A percentile compares a stretch with the other conserved stretches of the same genome.
These are phyloP conservation scores for Salix koriyanagi DNA, from an alignment of 345 rosid species.

Conservation along the genomic window DNA sequence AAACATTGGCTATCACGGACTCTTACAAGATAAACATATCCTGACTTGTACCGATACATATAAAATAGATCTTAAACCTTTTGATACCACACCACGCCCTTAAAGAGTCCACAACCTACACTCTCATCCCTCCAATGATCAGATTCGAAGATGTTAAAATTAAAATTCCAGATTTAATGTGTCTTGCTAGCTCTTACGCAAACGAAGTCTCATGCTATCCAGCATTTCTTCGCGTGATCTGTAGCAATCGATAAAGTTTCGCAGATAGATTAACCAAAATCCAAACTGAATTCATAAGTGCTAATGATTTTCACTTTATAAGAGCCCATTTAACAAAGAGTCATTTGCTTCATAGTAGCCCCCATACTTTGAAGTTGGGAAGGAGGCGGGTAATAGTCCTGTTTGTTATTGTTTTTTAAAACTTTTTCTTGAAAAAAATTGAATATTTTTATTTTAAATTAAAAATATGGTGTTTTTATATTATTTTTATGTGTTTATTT, in stretches of 20 bases:
- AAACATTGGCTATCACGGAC: fast-evolving
- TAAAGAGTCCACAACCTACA: neutral
- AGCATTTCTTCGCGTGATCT: neutral
- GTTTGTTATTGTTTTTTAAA: no score
- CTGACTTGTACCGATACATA: fast-evolving
- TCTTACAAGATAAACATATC: no score
- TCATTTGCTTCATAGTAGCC: neutral
- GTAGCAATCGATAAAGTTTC: neutral
- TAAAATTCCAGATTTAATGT: no score
- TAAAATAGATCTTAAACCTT: fast-evolving
- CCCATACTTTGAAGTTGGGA: neutral
- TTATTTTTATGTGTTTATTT: no score
- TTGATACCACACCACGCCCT: no score
- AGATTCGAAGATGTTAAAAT: neutral
- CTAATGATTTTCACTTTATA: neutral
- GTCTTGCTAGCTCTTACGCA: no score
- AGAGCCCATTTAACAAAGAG: neutral
- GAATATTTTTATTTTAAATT: no score
- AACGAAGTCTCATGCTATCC: neutral
- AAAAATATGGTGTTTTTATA: no score
- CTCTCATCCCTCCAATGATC: neutral
- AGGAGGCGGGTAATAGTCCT: neutral
- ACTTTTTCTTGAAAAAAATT: no score
- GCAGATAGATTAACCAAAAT: neutral
- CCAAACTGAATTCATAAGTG: neutral